Conservation (phyloP, 2,329 filamentous ascomycete genomes). For the Fusarium haematococcum region DNA sequence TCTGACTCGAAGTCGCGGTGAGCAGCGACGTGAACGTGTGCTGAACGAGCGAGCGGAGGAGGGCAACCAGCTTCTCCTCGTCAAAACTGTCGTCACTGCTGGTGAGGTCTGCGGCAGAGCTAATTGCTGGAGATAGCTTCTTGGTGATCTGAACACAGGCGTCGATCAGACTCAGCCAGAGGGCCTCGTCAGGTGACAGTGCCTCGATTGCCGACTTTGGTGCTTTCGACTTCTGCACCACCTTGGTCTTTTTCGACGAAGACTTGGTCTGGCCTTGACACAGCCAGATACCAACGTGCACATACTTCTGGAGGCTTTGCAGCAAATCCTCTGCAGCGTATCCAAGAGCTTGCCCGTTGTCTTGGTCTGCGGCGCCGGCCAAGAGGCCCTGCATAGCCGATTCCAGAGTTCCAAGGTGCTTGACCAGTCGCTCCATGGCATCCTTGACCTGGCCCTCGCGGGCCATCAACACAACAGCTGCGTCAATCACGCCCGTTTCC, state of each 20-base stretch:
- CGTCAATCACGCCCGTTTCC: conserved; percentile 89
- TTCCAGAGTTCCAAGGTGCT: conserved; percentile 83
- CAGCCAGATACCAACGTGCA: conserved; percentile 93
- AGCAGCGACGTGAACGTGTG: conserved; percentile 90
- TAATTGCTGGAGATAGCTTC: conserved; percentile 69
- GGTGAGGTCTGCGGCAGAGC: conserved; percentile 46
- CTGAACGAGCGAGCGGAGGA: conserved; percentile 85
- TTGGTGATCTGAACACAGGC: conserved; percentile 72
- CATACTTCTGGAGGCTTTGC: conserved; percentile 86
- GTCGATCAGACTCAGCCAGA: conserved; percentile 73
- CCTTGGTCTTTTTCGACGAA: conserved; percentile 55
- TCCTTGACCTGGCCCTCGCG: conserved; percentile 85
- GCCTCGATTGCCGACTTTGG: conserved; percentile 56
- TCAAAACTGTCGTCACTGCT: conserved; percentile 56
- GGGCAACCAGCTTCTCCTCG: conserved; percentile 70
- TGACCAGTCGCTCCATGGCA: conserved; percentile 87
- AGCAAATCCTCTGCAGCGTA: conserved; percentile 80
- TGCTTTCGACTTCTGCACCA: conserved; percentile 65
- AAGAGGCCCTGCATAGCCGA: conserved; percentile 81
- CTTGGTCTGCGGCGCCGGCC: conserved; percentile 67
- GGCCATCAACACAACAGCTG: conserved; percentile 90
- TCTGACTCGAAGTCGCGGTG: conserved; percentile 73
- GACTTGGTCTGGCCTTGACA: conserved; percentile 87
- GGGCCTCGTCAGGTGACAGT: conserved; percentile 64
- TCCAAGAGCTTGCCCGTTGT: conserved; percentile 62